These are phyloP conservation scores for Rhodotorula diobovata DNA, from an alignment of 768 basidiomycete species.

Conservation along the genomic window DNA sequence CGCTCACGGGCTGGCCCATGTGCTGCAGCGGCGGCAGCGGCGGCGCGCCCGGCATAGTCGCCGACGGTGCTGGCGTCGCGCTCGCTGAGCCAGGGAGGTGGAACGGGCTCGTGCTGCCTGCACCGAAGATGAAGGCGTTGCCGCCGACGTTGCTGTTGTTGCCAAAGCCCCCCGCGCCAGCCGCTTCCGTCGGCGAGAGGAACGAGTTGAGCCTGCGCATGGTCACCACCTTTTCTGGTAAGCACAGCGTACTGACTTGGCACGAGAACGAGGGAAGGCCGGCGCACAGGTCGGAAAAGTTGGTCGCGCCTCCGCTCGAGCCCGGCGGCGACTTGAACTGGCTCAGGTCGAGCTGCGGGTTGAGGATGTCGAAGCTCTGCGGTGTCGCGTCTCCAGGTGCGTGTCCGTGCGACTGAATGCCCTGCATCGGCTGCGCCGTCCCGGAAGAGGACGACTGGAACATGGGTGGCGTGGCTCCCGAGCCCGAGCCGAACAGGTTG, in stretches of 20 bases:
- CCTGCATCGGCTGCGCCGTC: background rate
- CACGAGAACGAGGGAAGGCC: background rate
- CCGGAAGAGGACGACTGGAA: background rate
- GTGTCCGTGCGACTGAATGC: background rate
- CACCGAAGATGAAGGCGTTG: background rate
- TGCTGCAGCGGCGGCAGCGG: background rate
- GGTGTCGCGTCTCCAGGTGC: background rate
- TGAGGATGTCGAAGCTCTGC: conserved; percentile 31
- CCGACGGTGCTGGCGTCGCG: too few species aligned
- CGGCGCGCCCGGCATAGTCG: background rate
- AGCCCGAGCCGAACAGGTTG: background rate
- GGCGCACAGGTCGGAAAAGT: conserved; percentile 34
- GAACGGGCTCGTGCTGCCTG: background rate
- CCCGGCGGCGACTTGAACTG: conserved; percentile 30
- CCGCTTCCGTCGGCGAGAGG: conserved; percentile 31
- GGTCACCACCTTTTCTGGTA: background rate
- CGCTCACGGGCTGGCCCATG: background rate
- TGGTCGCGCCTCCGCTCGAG: conserved; percentile 9
- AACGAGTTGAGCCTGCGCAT: conserved; percentile 33
- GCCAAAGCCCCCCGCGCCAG: background rate
- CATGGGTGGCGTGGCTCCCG: background rate
- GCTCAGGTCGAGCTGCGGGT: conserved; percentile 21
- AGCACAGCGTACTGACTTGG: too few species aligned
- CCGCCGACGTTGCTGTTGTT: background rate
- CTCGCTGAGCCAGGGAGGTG: background rate